Conservation (phyloP, 805 yeast genomes). For the Zygosaccharomyces kombuchaensis region DNA sequence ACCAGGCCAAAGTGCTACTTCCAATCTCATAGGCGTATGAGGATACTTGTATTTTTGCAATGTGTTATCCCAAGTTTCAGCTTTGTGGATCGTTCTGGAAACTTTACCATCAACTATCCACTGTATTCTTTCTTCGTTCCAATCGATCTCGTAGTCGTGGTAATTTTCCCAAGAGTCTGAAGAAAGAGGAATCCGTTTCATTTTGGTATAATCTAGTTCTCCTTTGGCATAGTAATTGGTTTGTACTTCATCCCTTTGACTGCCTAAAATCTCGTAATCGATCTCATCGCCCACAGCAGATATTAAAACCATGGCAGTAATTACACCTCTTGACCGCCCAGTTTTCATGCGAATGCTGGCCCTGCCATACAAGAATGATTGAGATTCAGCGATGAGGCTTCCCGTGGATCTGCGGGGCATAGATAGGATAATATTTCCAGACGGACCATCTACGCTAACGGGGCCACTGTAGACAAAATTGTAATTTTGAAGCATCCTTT, state of each 20-base stretch:
- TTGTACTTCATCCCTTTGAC: conserved; percentile 60
- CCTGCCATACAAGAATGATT: conserved; percentile 81
- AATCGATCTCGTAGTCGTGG: conserved; percentile 75
- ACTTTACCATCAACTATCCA: conserved; percentile 70
- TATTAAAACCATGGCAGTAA: conserved; percentile 75
- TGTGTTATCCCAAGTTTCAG: conserved; percentile 61
- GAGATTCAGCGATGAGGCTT: conserved; percentile 71
- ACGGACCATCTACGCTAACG: conserved; percentile 44
- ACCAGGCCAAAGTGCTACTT: conserved; percentile 77
- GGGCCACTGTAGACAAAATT: conserved; percentile 62
- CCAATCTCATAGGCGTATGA: conserved; percentile 72
- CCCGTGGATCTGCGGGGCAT: conserved; percentile 79
- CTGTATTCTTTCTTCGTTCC: conserved; percentile 64
- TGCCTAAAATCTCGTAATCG: conserved; percentile 84
- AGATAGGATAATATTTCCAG: conserved; percentile 48
- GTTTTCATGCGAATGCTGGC: conserved; percentile 63
- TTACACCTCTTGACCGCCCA: conserved; percentile 73
- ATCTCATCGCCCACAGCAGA: conserved; percentile 89
- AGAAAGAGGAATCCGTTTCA: conserved; percentile 29
- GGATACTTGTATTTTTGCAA: conserved; percentile 53
- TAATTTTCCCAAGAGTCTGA: conserved; percentile 56
- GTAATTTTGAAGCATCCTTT: conserved; percentile 55
- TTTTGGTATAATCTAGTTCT: conserved; percentile 59
- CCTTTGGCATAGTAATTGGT: conserved; percentile 81
- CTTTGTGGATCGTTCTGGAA: conserved; percentile 59